Evolutionary conservation across 352 stramenopile species (phyloP).

Genomic region (Globisporangium sylvaticum): DNA sequence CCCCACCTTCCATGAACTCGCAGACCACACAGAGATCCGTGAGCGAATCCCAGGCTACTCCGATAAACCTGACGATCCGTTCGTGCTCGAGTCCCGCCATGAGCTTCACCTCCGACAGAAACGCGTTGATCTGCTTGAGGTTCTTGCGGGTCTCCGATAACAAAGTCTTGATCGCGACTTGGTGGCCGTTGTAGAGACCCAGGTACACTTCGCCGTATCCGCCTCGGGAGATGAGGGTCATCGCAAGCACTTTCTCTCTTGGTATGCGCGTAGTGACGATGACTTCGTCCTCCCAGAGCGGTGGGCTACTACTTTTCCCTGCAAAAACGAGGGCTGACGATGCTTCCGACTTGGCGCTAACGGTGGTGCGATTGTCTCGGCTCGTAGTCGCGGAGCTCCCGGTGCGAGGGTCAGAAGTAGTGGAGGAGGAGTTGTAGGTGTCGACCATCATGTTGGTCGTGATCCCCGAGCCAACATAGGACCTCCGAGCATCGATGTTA

Average conservation of each 20-base stretch:
- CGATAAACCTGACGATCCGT: constrained; percentile 37
- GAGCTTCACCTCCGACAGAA: constrained; percentile 41
- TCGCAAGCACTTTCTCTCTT: constrained; percentile 20
- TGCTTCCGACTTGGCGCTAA: background rate
- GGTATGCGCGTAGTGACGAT: constrained; percentile 26
- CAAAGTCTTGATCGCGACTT: constrained; percentile 43
- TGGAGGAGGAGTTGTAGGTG: background rate
- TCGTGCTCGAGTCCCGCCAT: constrained; percentile 35
- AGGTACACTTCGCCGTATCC: constrained; percentile 42
- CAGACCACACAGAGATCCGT: constrained; percentile 33
- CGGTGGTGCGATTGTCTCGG: background rate
- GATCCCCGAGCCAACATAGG: background rate
- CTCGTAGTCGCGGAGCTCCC: background rate
- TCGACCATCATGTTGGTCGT: background rate
- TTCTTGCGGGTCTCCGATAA: constrained; percentile 27
- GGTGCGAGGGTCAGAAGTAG: background rate
- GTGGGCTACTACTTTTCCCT: background rate
- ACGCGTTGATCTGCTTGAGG: constrained; percentile 28
- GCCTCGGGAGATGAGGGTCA: constrained; percentile 26
- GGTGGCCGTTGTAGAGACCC: constrained; percentile 29
- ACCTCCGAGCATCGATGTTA: background rate
- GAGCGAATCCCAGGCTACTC: constrained; percentile 46
- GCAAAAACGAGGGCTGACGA: background rate
- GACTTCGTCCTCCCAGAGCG: constrained; percentile 21
- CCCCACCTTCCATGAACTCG: constrained; percentile 41